Conservation (phyloP, 1,284 basidiomycete genomes). For the Ceratobasidium sp. region DNA sequence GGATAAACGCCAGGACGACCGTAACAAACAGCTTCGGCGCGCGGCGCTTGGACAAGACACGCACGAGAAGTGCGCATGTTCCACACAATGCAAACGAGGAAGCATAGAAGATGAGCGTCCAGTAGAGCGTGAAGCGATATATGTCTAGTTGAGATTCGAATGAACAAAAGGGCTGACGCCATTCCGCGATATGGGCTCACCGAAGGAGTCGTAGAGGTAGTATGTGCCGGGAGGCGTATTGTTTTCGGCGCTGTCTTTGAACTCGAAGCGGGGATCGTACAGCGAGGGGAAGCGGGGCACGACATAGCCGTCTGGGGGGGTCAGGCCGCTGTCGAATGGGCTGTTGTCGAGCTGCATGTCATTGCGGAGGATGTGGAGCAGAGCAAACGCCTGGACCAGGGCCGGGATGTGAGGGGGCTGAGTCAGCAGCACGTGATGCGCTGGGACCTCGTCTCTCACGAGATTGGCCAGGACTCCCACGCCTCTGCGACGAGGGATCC, state of each 20-base stretch:
- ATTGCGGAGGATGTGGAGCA: constrained; percentile 12
- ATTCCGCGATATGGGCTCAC: constrained; percentile 15
- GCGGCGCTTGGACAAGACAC: constrained; percentile 38
- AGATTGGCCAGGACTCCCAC: constrained; percentile 14
- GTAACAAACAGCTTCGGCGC: constrained; percentile 42
- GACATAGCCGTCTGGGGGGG: constrained; percentile 42
- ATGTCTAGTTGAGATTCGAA: constrained; percentile 47
- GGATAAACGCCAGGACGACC: constrained; percentile 47
- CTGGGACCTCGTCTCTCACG: neutral
- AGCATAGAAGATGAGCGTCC: constrained; percentile 52
- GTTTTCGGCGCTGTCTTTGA: constrained; percentile 33
- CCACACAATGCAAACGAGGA: constrained; percentile 50
- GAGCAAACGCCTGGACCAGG: too few species aligned
- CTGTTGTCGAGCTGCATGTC: constrained; percentile 20
- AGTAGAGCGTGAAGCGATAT: constrained; percentile 54
- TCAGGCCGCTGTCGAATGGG: constrained; percentile 38
- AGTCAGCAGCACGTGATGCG: constrained; percentile 7
- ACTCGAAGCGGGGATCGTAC: constrained; percentile 42
- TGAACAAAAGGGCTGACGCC: neutral
- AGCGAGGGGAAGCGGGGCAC: constrained; percentile 42
- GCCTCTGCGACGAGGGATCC: neutral
- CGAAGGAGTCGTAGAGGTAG: constrained; percentile 43
- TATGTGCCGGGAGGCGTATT: constrained; percentile 13
- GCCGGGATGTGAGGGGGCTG: neutral
- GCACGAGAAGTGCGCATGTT: constrained; percentile 46